These are phyloP conservation scores for Pleoardoris graminearum DNA, from an alignment of 2,329 filamentous ascomycete species.

Conservation along the genomic window DNA sequence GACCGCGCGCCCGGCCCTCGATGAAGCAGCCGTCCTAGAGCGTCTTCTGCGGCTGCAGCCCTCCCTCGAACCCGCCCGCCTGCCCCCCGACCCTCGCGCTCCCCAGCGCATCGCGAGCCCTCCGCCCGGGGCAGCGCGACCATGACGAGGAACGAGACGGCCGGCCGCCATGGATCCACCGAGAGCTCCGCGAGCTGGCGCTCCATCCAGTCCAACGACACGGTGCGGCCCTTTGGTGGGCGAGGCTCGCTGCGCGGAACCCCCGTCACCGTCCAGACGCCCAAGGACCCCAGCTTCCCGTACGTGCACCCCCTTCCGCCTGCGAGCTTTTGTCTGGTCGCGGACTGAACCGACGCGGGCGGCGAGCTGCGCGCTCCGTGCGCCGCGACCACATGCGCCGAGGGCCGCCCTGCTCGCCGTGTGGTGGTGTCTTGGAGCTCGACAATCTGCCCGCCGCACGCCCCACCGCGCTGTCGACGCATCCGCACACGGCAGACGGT, in stretches of 20 bases:
- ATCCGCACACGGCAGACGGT: conserved; percentile 3
- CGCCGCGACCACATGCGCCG: conserved; percentile 19
- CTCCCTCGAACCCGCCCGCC: conserved; percentile 28
- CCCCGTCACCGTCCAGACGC: conserved; percentile 58
- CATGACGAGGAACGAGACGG: conserved; percentile 70
- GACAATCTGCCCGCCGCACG: conserved; percentile 10
- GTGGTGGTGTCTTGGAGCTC: conserved; percentile 22
- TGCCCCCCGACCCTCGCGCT: conserved; percentile 15
- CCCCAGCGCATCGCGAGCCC: conserved; percentile 23
- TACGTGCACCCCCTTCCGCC: conserved; percentile 42
- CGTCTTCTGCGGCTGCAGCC: conserved; percentile 37
- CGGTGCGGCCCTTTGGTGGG: conserved; percentile 55
- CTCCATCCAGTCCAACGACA: conserved; percentile 68
- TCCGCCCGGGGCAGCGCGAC: conserved; percentile 19
- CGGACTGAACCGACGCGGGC: conserved; percentile 4
- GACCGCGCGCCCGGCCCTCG: conserved; percentile 32
- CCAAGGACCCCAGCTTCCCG: conserved; percentile 53
- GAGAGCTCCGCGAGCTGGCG: conserved; percentile 69
- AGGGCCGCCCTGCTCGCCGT: conserved; percentile 12
- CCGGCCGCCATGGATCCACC: conserved; percentile 66
- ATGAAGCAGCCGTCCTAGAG: conserved; percentile 46
- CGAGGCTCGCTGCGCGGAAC: conserved; percentile 45
- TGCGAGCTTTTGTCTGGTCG: conserved; percentile 12
- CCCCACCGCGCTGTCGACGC: conserved; percentile 5
- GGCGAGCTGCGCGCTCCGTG: conserved; percentile 22